Evolutionary conservation across 2,329 filamentous ascomycete species (phyloP).

Genomic region (Fusarium sp.): DNA sequence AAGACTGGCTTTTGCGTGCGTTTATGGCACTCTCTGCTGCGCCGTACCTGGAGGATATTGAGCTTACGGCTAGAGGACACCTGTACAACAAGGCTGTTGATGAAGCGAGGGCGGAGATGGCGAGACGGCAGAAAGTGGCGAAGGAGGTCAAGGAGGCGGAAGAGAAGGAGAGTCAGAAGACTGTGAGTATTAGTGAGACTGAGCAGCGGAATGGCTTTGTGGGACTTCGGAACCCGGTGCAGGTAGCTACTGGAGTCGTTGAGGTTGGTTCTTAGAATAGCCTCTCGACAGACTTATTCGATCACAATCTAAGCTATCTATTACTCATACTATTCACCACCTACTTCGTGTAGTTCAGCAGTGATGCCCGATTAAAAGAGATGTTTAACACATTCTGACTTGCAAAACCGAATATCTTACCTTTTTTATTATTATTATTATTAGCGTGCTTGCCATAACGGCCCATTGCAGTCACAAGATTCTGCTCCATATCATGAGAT

Average conservation of each 20-base stretch:
- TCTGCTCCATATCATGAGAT: accelerated
- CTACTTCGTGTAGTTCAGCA: accelerated
- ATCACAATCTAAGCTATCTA: too few species aligned
- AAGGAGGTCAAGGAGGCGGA: not conserved
- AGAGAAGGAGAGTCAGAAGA: not conserved
- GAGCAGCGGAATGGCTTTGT: not conserved
- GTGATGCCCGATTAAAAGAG: accelerated
- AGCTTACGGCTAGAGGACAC: not conserved
- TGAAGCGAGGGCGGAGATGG: not conserved
- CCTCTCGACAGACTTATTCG: too few species aligned
- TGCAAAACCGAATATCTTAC: too few species aligned
- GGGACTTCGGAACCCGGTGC: not conserved
- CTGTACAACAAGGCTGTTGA: not conserved
- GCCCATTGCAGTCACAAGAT: too few species aligned
- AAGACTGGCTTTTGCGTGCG: not conserved
- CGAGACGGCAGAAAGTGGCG: not conserved
- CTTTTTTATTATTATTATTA: too few species aligned
- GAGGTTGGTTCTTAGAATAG: not conserved
- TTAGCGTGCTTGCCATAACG: too few species aligned
- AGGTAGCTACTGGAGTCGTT: not conserved
- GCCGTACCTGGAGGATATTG: not conserved
- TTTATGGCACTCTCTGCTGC: not conserved
- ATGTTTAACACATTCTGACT: too few species aligned
- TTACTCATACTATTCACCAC: accelerated
- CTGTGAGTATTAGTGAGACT: accelerated